Percentiles rank a stretch among this genome's conserved stretches.
These are phyloP conservation scores for Dothiorella sarmentorum DNA, from an alignment of 2,329 filamentous ascomycete species.

Conservation along the genomic window DNA sequence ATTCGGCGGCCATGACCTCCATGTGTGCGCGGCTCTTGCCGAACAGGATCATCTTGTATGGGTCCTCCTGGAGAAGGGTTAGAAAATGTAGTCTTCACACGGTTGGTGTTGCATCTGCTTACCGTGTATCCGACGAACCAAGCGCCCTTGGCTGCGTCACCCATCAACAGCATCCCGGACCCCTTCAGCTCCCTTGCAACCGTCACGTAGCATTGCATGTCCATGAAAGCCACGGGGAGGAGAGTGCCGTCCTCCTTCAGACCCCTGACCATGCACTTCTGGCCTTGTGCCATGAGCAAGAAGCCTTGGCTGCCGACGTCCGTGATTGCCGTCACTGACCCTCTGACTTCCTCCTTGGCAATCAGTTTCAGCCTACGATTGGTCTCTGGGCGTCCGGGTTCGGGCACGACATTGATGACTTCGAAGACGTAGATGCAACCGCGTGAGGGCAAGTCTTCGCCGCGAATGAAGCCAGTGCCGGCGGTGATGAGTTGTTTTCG, in stretches of 20 bases:
- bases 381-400: constrained; percentile 80
- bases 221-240: constrained; percentile 92
- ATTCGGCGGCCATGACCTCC: constrained; percentile 78
- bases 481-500: constrained; percentile 77
- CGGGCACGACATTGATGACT: constrained; percentile 84
- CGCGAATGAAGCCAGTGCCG: constrained; percentile 79
- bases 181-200: constrained; percentile 78
- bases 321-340: constrained; percentile 82
- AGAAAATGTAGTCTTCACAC: neutral
- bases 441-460: constrained; percentile 83
- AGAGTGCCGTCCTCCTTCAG: constrained; percentile 93
- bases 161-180: constrained; percentile 81
- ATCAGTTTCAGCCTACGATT: constrained; percentile 81
- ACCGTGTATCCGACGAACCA: constrained; percentile 93
- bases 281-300: constrained; percentile 85
- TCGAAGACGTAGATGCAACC: constrained; percentile 89
- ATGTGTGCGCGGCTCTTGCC: constrained; percentile 78
- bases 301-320: constrained; percentile 84
- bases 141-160: constrained; percentile 86
- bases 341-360: constrained; percentile 86
- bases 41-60: constrained; percentile 90
- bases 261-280: constrained; percentile 95
- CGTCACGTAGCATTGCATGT: constrained; percentile 91
- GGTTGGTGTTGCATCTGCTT: constrained; percentile 26
- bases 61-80: constrained; percentile 64